Evolutionary conservation across 805 yeast genomes (phyloP), one percentile per base, ranked within the genome.

Genomic region (Suhomyces vadensis): DNA sequence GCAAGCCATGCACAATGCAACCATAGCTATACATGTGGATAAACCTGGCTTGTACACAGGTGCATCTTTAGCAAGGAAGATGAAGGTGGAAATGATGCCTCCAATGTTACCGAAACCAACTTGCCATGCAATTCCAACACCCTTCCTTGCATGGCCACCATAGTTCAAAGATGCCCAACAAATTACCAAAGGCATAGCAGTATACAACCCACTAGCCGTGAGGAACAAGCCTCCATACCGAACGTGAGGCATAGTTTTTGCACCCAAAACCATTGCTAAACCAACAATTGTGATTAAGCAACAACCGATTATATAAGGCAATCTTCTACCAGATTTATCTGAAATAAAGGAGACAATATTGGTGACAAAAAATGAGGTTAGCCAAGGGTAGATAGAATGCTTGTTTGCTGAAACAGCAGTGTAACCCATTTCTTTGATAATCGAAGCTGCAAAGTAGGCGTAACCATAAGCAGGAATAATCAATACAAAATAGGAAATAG

Each of bases 311-410:
- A 77, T 65, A 40, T 66, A 70, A 38, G 74, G 72, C 17, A 75
- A 59, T 65, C 89, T 73, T 37, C 59, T 56, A 48, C 75, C 69
- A 17, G 67, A 41, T 37, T 57, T 63, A 60, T 88, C 96, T 62
- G 41, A 55, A 60, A 42, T 49, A 9, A 72, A 67, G 0, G 95
- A 92, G n/a, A 76, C 50, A 3, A 78, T 54, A 65, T 83, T 81
- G 35, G 83, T 77, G 25, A 77, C 67, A 5, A 84, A 89, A 57
- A 88, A 85, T 0, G 95, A 86, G 22, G 75, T 67, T 33, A 87
- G 71, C 91, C 95, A 89, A 16, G 96, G 95, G 52, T 88, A 90
- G 39, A 89, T 87, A 0, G 95, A 85, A 65, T 83, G 83, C 44
- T 84, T 77, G 63, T 89, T 89, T 7, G 95, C 92, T 43, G 77